phyloP scores from a whole-genome alignment of 257 asterid genomes.

The Penstemon newberryi region DNA sequence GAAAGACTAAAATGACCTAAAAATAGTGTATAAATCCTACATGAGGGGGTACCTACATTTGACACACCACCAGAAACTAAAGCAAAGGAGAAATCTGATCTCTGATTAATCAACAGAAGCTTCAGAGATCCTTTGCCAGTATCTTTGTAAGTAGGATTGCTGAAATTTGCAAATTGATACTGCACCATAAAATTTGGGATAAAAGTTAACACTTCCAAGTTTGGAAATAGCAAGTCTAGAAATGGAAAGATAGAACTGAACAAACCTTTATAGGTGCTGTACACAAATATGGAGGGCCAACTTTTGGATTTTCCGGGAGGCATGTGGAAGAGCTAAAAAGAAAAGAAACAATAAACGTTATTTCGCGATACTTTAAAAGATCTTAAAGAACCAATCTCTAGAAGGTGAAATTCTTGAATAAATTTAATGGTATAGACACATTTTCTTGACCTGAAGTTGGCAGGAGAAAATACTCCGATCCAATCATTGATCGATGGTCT shows the following conservation, averaged over 20 bases:
- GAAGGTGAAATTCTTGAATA: conserved; percentile 1
- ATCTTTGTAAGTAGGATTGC: conserved; percentile 57
- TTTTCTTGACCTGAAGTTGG: conserved; percentile 68
- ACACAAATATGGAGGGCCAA: conserved; percentile 70
- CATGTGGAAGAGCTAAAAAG: conserved; percentile 70
- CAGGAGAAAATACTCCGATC: conserved; percentile 97
- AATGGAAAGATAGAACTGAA: conserved; percentile 16
- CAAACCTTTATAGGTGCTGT: conserved; percentile 89
- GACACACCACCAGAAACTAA: conserved; percentile 85
- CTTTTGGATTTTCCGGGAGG: conserved; percentile 62
- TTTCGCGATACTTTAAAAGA: not conserved
- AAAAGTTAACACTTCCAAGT: not conserved
- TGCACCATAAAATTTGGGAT: conserved; percentile 34
- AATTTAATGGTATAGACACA: not conserved
- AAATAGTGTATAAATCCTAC: not conserved
- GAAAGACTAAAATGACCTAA: not conserved
- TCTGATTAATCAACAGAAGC: conserved; percentile 86
- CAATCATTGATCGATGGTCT: conserved; percentile 74
- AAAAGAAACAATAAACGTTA: not conserved
- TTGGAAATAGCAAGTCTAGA: no score
- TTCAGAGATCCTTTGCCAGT: conserved; percentile 76
- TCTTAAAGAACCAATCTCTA: not conserved
- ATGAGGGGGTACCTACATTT: conserved; percentile 42
- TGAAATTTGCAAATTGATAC: conserved; percentile 83
- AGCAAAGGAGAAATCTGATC: conserved; percentile 88